phyloP scores from a whole-genome alignment of 495 filamentous ascomycete species.

The Aspergillus nidulans region DNA sequence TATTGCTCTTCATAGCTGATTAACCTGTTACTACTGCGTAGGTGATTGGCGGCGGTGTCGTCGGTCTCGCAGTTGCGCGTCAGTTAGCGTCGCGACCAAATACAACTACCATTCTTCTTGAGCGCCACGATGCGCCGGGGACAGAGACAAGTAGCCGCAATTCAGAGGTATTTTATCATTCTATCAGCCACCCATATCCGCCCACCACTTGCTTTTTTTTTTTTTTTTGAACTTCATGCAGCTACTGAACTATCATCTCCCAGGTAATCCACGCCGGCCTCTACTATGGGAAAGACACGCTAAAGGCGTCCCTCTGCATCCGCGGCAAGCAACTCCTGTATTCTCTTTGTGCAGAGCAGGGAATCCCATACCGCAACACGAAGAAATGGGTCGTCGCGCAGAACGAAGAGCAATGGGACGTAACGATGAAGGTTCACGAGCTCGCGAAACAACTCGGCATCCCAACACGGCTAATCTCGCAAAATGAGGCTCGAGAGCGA shows the following conservation, averaged over 20 bases:
- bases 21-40: conserved; percentile 25
- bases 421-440: conserved; percentile 59
- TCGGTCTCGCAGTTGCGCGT: conserved; percentile 84
- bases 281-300: conserved; percentile 73
- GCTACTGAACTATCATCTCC: too few relatives aligned
- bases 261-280: conserved; percentile 93
- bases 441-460: conserved; percentile 64
- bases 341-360: conserved; percentile 60
- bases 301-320: conserved; percentile 85
- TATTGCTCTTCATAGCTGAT: background rate
- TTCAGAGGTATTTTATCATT: conserved; percentile 60
- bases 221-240: background rate
- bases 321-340: conserved; percentile 73
- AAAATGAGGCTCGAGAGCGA: conserved; percentile 50
- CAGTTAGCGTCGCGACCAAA: conserved; percentile 61
- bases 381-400: conserved; percentile 98
- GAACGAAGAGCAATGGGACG: conserved; percentile 59
- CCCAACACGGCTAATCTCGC: conserved; percentile 65
- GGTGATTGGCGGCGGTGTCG: conserved; percentile 87
- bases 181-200: background rate
- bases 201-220: too few relatives aligned
- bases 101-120: conserved; percentile 72
- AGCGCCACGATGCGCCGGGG: conserved; percentile 71
- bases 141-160: conserved; percentile 92
- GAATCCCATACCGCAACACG: conserved; percentile 66